These are phyloP conservation scores for Irpex rosettiformis DNA, from an alignment of 1,284 basidiomycete species.

Conservation along the genomic window DNA sequence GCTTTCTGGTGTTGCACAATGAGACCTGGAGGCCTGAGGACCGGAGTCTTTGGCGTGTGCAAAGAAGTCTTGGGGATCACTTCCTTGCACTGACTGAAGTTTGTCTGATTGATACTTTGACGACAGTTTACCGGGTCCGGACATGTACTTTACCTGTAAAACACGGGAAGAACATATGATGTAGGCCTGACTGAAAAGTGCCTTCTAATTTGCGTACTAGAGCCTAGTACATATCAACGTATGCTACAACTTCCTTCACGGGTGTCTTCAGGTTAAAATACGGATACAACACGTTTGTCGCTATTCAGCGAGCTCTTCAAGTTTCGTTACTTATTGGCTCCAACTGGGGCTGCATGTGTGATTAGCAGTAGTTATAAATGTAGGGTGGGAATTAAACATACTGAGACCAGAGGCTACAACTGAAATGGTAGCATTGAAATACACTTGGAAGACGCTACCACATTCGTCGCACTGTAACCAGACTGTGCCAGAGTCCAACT, in stretches of 20 bases:
- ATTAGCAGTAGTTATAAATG: not conserved
- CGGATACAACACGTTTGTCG: too few species aligned
- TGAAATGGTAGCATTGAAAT: not conserved
- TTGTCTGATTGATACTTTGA: not conserved
- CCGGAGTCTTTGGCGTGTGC: not conserved
- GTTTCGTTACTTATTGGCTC: not conserved
- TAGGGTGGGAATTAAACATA: not conserved
- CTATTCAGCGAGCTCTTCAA: too few species aligned
- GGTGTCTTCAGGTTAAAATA: too few species aligned
- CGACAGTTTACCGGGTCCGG: not conserved
- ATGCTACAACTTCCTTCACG: too few species aligned
- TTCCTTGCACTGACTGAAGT: not conserved
- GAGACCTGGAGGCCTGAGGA: too few species aligned
- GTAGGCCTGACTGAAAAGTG: too few species aligned
- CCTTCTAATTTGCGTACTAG: too few species aligned
- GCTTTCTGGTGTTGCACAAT: not conserved
- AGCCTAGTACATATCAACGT: too few species aligned
- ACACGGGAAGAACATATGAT: not conserved
- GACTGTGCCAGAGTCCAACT: not conserved
- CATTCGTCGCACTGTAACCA: not conserved
- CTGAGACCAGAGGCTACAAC: not conserved
- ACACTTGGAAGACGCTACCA: not conserved
- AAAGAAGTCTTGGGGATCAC: constrained; percentile 1
- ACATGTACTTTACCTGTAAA: not conserved
- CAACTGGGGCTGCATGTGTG: not conserved